These are phyloP conservation scores for Apiospora koreana DNA, from an alignment of 2,329 filamentous ascomycete species.

Conservation along the genomic window DNA sequence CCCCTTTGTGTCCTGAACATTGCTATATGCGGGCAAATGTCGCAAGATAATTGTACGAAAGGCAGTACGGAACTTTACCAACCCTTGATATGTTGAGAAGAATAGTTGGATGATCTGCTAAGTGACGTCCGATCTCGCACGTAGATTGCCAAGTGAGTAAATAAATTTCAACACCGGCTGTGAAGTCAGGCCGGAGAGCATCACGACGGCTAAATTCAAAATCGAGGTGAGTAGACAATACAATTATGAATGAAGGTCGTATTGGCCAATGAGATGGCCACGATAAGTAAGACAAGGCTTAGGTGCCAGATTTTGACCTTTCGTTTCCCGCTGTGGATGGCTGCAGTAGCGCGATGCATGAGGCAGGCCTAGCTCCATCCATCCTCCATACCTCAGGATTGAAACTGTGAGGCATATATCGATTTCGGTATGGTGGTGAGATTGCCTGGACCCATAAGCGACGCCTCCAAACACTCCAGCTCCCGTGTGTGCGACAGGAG, in stretches of 20 bases:
- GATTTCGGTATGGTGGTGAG: not conserved
- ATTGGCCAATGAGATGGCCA: not conserved
- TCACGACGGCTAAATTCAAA: constrained; percentile 5
- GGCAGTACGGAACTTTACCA: not conserved
- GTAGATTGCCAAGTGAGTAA: not conserved
- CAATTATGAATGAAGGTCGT: not conserved
- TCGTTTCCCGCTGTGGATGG: not conserved
- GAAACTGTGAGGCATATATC: not conserved
- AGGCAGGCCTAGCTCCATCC: not conserved
- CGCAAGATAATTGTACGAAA: not conserved
- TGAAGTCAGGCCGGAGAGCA: constrained; percentile 1
- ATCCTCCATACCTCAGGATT: not conserved
- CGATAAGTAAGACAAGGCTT: constrained; percentile 13
- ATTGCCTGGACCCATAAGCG: not conserved
- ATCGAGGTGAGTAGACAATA: not conserved
- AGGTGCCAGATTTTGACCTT: constrained; percentile 2
- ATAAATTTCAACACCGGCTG: not conserved
- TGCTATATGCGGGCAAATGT: not conserved
- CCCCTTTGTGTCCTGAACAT: not conserved
- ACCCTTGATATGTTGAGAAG: not conserved
- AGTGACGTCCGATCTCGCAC: not conserved
- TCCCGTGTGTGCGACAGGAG: not conserved
- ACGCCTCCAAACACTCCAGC: not conserved
- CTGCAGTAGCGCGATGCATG: constrained; percentile 8
- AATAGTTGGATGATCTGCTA: not conserved